Base-by-base conservation (phyloP, 2,329 filamentous ascomycete genomes). In the Sphaerulina musiva region DNA sequence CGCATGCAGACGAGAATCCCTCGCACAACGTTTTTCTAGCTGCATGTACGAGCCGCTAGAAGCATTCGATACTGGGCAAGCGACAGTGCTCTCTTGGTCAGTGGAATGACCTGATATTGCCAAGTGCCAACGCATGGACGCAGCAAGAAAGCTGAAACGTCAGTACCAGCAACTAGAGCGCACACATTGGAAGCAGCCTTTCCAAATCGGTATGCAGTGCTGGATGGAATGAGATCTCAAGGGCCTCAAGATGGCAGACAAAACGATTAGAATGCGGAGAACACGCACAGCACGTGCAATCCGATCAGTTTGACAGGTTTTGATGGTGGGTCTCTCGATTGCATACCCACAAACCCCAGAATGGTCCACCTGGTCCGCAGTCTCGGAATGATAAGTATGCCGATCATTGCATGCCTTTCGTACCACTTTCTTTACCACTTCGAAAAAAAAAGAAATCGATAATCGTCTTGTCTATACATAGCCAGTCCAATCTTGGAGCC, bases 21-120 rank as follows among this genome's bases (percentile, higher is more conserved):
- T 56, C 42, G 50, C 54, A 47, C 54, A 43, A 41, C 50, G 39
- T 23, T 17, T 42, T 48, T 56, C 50, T 46, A 50, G 50, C 50
- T 53, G 54, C 54, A 46, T 43, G 39, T 43, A 9, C 20, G 32
- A 39, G 48, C 31, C 34, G 48, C 41, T 42, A 39, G 34, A 51
- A 34, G 23, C 31, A 26, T 38, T 14, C 48, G 36, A 31, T 17
- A 32, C 32, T n/a, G 39, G 39, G 17, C 17, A 29, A 12, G 7
- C 39, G 32, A 17, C 32, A 17, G 41, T 17, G 23, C 17, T 20
- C 10, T 26, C 8, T 29, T 29, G 20, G 42, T 20, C 42, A 20
- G 23, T 20, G 12, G 23, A 23, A 20, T 7, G 10, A 44, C 12
- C 17, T 44, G 42, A 10, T 26, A 29, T 20, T 44, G 42, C 42